Base-by-base conservation (phyloP, 208 protist species). In the Leishmania major region DNA sequence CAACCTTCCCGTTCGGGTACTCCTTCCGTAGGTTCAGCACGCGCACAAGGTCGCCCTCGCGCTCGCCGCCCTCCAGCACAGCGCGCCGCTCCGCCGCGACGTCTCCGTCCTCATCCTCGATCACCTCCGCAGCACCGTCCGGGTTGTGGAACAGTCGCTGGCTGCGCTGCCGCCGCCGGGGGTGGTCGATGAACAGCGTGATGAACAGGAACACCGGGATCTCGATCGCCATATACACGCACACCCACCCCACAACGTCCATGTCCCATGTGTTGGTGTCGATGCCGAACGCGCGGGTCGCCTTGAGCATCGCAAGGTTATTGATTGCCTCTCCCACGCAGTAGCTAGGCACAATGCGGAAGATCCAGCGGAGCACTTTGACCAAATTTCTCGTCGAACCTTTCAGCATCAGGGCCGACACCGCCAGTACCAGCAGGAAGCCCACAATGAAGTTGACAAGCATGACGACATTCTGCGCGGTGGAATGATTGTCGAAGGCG, bases 1-100 rank as follows among this genome's bases (percentile, higher is more conserved):
- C 94, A 11, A 93, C 92, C 75, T 91, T 93, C 49, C 88, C 89
- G 73, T 93, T 94, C 10, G 72, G 31, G 86, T 94, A 96, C 75
- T 85, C 83, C 83, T 96, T 94, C 76, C 90, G 79, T 35, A 96
- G 84, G 77, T 89, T 71, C 31, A 80, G 72, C 71, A 97, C 91
- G 13, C 78, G 83, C 15, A 96, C 89, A 51, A 93, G 64, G 80
- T 95, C 72, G 45, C 47, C 19, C 72, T 77, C 49, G n/a, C 60
- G 37, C 59, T 72, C 76, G 22, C 5, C 60, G n/a, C 49, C 79
- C 53, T 75, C 45, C 37, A 85, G 51, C 35, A 91, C 86, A 25
- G 59, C 77, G 71, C 75, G 53, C 1, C 86, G 80, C 77, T 91
- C 91, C n/a, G 22, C 64, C 35, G 43, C 64, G 6, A 93, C 91